phyloP scores from a whole-genome alignment of 345 rosid genomes.

The Camelina laxa region DNA sequence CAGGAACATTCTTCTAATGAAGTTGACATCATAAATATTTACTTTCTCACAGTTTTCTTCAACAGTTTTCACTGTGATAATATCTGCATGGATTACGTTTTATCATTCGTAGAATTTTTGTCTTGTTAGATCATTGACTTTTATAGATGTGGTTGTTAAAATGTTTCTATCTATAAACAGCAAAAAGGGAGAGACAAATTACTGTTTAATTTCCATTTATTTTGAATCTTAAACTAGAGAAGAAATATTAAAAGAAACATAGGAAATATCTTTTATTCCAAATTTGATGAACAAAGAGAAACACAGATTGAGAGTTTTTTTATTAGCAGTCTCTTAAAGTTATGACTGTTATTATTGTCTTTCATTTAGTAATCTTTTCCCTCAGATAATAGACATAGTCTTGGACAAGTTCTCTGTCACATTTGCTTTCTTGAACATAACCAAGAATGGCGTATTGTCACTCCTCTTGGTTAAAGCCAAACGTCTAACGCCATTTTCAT shows the following conservation, averaged over 20 bases:
- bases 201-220: background rate
- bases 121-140: background rate
- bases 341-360: too few species aligned
- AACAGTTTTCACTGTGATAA: background rate
- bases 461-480: background rate
- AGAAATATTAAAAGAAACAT: background rate
- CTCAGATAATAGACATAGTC: background rate
- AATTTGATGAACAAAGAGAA: background rate
- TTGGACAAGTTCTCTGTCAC: background rate
- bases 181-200: background rate
- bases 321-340: too few species aligned
- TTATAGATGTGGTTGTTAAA: background rate
- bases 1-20: background rate
- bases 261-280: constrained; percentile 7
- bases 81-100: background rate
- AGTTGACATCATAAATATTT: too few species aligned
- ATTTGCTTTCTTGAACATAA: background rate
- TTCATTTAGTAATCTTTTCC: background rate
- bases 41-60: too few species aligned
- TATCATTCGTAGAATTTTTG: background rate
- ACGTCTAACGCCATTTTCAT: background rate
- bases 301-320: too few species aligned
- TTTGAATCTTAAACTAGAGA: background rate
- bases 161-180: background rate
- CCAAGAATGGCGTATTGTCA: background rate